phyloP scores from a whole-genome alignment of 192 early-diverging fungal species.

The Entophlyctis helioformis region DNA sequence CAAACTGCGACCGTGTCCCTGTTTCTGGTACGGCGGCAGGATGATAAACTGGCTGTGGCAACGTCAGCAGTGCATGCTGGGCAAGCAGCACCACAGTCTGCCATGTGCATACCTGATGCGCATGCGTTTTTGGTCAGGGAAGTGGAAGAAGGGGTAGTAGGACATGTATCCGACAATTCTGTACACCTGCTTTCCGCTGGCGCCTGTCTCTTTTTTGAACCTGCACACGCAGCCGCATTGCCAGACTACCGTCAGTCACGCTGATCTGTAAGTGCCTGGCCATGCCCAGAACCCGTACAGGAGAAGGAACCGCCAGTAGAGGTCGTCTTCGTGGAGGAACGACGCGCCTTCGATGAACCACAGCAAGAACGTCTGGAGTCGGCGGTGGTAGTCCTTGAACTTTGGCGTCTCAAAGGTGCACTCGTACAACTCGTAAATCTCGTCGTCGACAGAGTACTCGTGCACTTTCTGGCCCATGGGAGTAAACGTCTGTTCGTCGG shows the following conservation, averaged over 20 bases:
- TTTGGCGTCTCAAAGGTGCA: slow-evolving; percentile 47
- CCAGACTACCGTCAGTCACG: background rate
- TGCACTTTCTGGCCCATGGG: slow-evolving; percentile 69
- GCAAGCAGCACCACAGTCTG: background rate
- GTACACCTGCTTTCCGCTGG: slow-evolving; percentile 40
- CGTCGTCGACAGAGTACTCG: slow-evolving; percentile 49
- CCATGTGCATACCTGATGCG: slow-evolving; percentile 58
- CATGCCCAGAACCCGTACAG: background rate
- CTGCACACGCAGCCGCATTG: slow-evolving; percentile 4
- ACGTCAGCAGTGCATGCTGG: background rate
- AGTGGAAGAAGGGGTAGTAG: slow-evolving; percentile 76
- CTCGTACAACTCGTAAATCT: slow-evolving; percentile 62
- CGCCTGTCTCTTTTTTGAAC: slow-evolving; percentile 40
- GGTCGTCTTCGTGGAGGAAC: slow-evolving; percentile 73
- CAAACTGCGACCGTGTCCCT: slow-evolving; percentile 64
- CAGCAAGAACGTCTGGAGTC: slow-evolving; percentile 68
- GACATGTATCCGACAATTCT: slow-evolving; percentile 74
- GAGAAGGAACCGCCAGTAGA: slow-evolving; percentile 58
- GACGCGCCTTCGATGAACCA: slow-evolving; percentile 85
- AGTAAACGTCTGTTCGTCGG: slow-evolving; percentile 50
- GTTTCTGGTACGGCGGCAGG: slow-evolving; percentile 76
- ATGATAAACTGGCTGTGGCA: slow-evolving; percentile 76
- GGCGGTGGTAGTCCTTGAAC: slow-evolving; percentile 65
- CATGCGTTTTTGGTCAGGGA: slow-evolving; percentile 63
- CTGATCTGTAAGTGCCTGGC: too few relatives aligned